Evolutionary conservation across 768 basidiomycete species (phyloP), one percentile per base, ranked within the genome.

Genomic region (Panellus pusillus): DNA sequence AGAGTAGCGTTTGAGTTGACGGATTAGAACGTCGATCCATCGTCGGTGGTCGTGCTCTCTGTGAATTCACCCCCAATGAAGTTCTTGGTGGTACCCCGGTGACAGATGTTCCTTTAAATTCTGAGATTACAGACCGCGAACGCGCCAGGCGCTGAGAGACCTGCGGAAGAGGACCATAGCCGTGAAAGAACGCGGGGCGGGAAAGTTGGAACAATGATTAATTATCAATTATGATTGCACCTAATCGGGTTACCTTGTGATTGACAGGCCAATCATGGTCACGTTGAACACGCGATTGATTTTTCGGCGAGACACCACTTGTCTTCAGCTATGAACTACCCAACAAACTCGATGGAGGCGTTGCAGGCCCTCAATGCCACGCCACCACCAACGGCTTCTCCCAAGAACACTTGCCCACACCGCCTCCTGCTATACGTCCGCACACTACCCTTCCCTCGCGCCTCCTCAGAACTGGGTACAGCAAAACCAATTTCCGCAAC

Each of bases 11-110:
- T 77, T 99, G 95, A 0, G 95, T 93, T 4, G 93, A 87, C 91
- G 95, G 96, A 73, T 98, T 47, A 84, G 73, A 4, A 97, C 82
- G 43, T 96, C 92, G 55, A 92, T 81, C 89, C 90, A 98, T n/a
- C n/a, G 55, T 87, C 77, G 1, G 77, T 70, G 17, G 89, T 71
- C 63, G 81, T 81, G 73, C 91, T 93, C 63, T 95, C 89, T 9
- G 87, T 78, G 63, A 94, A 98, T 72, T 93, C 80, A 9, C 95
- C 96, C 12, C 83, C 89, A 54, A 98, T 90, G 70, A 87, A 93
- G 69, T 93, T 94, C 80, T 90, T 94, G 52, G 94, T 94, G 56
- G 78, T 85, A 27, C 82, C 88, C 95, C 95, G 12, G 83, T 80
- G 19, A 88, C 86, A 53, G 79, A 89, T 2, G 95, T 95, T 38